These are phyloP conservation scores for Gossypium sturtianum DNA, from an alignment of 345 rosid genomes.

Conservation along the genomic window DNA sequence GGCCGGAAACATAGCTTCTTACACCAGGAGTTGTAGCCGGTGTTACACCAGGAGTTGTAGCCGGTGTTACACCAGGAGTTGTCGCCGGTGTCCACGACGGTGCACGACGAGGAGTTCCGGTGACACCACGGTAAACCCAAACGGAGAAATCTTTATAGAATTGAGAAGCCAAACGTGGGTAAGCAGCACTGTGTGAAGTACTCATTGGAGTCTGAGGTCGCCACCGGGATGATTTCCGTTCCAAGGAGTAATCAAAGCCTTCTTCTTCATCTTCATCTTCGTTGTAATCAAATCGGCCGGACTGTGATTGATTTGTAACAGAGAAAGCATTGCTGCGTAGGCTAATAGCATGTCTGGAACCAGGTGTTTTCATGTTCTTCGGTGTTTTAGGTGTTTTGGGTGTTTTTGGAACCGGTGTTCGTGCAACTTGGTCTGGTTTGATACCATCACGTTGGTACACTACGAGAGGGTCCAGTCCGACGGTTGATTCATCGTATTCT, in stretches of 20 bases:
- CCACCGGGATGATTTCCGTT: conserved; percentile 25
- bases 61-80: conserved; percentile 44
- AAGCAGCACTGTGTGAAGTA: conserved; percentile 24
- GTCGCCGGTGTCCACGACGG: conserved; percentile 63
- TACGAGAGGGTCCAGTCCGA: conserved; percentile 62
- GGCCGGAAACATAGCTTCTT: conserved; percentile 29
- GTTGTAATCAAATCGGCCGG: conserved; percentile 15
- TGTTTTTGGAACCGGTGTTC: conserved; percentile 36
- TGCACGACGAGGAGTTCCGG: conserved; percentile 39
- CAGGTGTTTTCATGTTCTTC: conserved; percentile 23
- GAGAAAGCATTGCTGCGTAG: conserved; percentile 39
- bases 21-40: conserved; percentile 21
- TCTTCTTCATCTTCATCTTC: conserved; percentile 38
- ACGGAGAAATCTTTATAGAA: conserved; percentile 60
- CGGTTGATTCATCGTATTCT: conserved; percentile 58
- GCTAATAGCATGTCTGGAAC: conserved; percentile 32
- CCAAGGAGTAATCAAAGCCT: conserved; percentile 42
- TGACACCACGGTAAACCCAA: conserved; percentile 55
- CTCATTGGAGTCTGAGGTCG: conserved; percentile 35
- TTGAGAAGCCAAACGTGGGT: conserved; percentile 51
- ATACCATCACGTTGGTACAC: conserved; percentile 49
- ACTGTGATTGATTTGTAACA: conserved; percentile 20
- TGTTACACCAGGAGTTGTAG: conserved; percentile 34
- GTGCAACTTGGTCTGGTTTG: conserved; percentile 46
- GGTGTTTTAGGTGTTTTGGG: conserved; percentile 33